A percentile compares a stretch with the other conserved stretches of the same genome.
phyloP scores from a whole-genome alignment of 2,329 filamentous ascomycete species.

The Colletotrichum sp. region DNA sequence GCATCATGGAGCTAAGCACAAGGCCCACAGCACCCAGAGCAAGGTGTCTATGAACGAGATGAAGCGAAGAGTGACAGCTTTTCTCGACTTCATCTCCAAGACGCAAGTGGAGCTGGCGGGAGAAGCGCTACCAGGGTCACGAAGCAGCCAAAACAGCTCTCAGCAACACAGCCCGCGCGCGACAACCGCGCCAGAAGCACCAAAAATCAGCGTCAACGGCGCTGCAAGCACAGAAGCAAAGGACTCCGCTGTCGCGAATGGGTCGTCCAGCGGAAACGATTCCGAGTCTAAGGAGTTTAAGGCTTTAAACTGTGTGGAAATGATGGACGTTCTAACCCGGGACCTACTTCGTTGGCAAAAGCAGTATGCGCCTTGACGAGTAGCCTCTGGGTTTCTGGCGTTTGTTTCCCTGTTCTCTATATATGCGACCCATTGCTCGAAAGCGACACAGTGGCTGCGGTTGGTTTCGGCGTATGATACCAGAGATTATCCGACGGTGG shows the following conservation, averaged over 20 bases:
- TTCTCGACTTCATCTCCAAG: constrained; percentile 88
- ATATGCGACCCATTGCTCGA: background rate
- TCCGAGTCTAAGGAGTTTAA: constrained; percentile 65
- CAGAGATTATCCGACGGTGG: background rate
- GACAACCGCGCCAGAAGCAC: constrained; percentile 24
- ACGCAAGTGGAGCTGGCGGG: constrained; percentile 87
- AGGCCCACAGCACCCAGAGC: constrained; percentile 57
- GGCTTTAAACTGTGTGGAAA: constrained; percentile 78
- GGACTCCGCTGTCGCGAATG: background rate
- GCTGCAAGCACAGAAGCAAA: constrained; percentile 22
- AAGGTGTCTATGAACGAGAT: constrained; percentile 88
- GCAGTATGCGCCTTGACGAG: constrained; percentile 54
- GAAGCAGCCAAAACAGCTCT: constrained; percentile 35
- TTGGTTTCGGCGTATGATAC: constrained; percentile 17
- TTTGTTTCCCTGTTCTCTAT: constrained; percentile 44
- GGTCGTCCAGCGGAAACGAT: constrained; percentile 25
- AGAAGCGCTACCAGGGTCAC: constrained; percentile 51
- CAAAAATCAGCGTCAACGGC: constrained; percentile 16
- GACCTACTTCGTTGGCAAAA: constrained; percentile 87
- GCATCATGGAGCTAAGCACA: constrained; percentile 53
- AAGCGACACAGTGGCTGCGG: background rate
- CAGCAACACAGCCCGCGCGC: constrained; percentile 25
- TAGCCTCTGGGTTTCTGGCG: constrained; percentile 36
- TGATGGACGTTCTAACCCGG: constrained; percentile 87
- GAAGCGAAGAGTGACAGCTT: constrained; percentile 81